A percentile compares a stretch with the other conserved stretches of the same genome.
Evolutionary conservation across 2,329 filamentous ascomycete genomes (phyloP).

Genomic region (Hypoxylon sp.): DNA sequence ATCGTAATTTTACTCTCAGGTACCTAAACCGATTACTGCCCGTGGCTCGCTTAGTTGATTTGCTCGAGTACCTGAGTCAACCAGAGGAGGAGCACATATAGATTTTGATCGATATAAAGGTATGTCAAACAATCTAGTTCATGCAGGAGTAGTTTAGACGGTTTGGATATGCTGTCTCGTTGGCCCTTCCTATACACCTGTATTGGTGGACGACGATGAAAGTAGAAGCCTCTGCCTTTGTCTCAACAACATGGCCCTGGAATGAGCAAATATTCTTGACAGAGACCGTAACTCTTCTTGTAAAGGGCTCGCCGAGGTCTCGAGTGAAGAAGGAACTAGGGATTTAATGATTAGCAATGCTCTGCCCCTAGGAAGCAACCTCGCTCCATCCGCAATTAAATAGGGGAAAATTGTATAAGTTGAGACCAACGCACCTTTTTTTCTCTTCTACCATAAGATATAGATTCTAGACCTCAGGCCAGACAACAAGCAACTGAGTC

Average conservation of each 20-base stretch:
- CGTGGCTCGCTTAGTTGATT: neutral
- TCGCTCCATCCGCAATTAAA: neutral
- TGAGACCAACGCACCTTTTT: neutral
- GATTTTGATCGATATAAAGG: slow-evolving; percentile 7
- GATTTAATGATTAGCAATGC: neutral
- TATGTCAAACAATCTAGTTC: neutral
- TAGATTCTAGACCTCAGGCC: neutral
- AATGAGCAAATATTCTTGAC: neutral
- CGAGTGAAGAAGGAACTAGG: slow-evolving; percentile 3
- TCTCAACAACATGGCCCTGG: neutral
- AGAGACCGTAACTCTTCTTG: neutral
- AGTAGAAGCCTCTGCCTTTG: neutral
- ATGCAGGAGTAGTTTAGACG: neutral
- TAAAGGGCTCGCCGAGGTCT: neutral
- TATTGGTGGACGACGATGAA: neutral
- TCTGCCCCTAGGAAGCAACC: neutral
- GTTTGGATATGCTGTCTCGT: neutral
- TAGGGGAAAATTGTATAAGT: neutral
- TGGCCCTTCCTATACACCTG: neutral
- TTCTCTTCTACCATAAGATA: neutral
- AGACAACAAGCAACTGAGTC: neutral
- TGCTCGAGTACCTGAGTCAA: neutral
- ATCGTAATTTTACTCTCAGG: neutral
- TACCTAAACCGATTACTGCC: neutral
- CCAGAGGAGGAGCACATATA: slow-evolving; percentile 1